phyloP scores from a whole-genome alignment of 2,329 filamentous ascomycete species.

The Ophiostoma ips region DNA sequence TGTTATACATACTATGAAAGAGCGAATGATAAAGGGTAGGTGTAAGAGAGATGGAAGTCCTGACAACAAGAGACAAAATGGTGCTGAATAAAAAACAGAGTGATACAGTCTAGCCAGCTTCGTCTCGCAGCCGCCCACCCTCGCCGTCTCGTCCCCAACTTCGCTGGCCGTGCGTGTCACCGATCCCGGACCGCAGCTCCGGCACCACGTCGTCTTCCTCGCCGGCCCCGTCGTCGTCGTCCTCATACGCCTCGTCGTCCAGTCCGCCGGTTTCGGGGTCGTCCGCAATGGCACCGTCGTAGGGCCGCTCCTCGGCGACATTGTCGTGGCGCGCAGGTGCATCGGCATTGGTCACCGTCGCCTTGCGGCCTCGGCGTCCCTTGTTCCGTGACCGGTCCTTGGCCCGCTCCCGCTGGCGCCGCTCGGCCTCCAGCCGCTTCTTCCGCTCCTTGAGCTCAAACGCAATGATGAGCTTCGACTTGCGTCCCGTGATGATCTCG shows the following conservation, averaged over 20 bases:
- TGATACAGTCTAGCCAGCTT: neutral
- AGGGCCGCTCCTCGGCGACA: conserved; percentile 18
- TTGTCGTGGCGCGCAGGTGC: neutral
- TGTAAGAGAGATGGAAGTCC: too few relatives aligned
- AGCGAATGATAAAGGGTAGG: too few relatives aligned
- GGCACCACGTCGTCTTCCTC: conserved; percentile 4
- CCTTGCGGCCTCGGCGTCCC: conserved; percentile 77
- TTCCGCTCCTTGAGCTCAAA: conserved; percentile 92
- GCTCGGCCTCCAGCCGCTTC: conserved; percentile 69
- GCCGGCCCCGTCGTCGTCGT: conserved; percentile 5
- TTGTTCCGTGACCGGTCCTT: conserved; percentile 86
- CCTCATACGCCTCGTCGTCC: conserved; percentile 1
- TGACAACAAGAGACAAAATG: too few relatives aligned
- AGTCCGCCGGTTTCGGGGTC: neutral
- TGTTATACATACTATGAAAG: too few relatives aligned
- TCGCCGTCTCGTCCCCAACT: neutral
- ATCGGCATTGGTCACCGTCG: conserved; percentile 34
- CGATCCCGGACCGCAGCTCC: conserved; percentile 2
- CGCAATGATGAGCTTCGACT: conserved; percentile 69
- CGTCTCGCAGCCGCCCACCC: neutral
- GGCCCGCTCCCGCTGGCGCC: conserved; percentile 53
- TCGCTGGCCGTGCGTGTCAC: neutral
- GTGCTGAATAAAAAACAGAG: too few relatives aligned
- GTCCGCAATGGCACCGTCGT: neutral
- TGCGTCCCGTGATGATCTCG: conserved; percentile 82